These are phyloP conservation scores for Aspergillus udagawae DNA, from an alignment of 2,329 filamentous ascomycete species.

Conservation along the genomic window DNA sequence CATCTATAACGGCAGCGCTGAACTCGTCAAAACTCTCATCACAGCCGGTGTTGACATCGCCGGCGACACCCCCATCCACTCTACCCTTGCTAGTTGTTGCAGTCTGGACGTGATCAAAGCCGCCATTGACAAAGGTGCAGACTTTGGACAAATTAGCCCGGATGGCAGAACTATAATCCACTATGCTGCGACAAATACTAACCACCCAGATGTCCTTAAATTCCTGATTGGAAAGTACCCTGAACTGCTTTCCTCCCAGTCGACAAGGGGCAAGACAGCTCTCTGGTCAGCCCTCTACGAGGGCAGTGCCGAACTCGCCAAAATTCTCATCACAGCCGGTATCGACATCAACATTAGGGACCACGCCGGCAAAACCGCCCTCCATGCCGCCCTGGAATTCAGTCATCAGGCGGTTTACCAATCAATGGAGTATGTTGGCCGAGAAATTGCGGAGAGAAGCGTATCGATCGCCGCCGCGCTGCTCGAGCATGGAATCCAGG, in stretches of 20 bases:
- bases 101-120: background rate
- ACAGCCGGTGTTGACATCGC: background rate
- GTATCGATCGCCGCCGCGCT: background rate
- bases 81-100: background rate
- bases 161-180: background rate
- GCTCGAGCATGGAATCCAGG: background rate
- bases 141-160: background rate
- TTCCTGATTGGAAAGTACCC: background rate
- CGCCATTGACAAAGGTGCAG: slow-evolving; percentile 1
- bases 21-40: background rate
- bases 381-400: background rate
- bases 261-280: background rate
- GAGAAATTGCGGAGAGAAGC: background rate
- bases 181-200: background rate
- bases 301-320: background rate
- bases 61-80: background rate
- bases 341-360: slow-evolving; percentile 4
- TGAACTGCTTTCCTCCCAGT: background rate
- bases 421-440: background rate
- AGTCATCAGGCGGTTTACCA: background rate
- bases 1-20: background rate
- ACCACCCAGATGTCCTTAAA: background rate
- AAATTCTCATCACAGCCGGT: background rate
- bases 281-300: background rate
- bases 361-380: background rate